Conservation (phyloP, 805 yeast genomes). For the Wickerhamomyces chaumierensis region DNA sequence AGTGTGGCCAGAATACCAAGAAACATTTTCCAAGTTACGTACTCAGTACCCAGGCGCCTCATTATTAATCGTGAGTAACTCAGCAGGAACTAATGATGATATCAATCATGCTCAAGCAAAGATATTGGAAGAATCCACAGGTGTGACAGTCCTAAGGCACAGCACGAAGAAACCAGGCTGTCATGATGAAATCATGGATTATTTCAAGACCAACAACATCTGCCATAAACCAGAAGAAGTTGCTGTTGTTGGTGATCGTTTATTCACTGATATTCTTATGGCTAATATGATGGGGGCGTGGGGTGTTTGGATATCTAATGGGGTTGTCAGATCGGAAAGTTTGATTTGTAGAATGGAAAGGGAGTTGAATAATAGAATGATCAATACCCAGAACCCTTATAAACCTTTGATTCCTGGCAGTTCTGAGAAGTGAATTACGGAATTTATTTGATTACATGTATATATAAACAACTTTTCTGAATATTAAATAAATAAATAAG, state of each 20-base stretch:
- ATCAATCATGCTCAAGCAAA: slow-evolving; percentile 44
- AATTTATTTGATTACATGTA: no score
- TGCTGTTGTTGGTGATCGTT: slow-evolving; percentile 82
- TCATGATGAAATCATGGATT: slow-evolving; percentile 49
- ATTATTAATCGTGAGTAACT: slow-evolving; percentile 74
- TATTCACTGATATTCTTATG: slow-evolving; percentile 87
- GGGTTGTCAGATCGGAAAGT: slow-evolving; percentile 48
- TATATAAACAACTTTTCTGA: no score
- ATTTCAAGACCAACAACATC: slow-evolving; percentile 39
- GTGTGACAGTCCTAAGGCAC: slow-evolving; percentile 62
- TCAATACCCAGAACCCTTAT: not conserved
- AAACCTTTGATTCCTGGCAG: slow-evolving; percentile 2
- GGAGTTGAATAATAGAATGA: slow-evolving; percentile 8
- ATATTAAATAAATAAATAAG: no score
- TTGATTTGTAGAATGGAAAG: slow-evolving; percentile 46
- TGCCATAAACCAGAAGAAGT: slow-evolving; percentile 43
- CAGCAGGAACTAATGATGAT: slow-evolving; percentile 87
- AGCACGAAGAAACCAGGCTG: slow-evolving; percentile 78
- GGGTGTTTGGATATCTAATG: slow-evolving; percentile 75
- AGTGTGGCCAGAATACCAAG: slow-evolving; percentile 64
- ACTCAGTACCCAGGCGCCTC: slow-evolving; percentile 49
- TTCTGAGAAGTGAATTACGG: slow-evolving; percentile 1
- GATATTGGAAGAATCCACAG: slow-evolving; percentile 48
- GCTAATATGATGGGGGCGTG: slow-evolving; percentile 87
- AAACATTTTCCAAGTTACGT: slow-evolving; percentile 44